Conservation (phyloP, 352 stramenopile species). For the Phytophthora colocasiae region DNA sequence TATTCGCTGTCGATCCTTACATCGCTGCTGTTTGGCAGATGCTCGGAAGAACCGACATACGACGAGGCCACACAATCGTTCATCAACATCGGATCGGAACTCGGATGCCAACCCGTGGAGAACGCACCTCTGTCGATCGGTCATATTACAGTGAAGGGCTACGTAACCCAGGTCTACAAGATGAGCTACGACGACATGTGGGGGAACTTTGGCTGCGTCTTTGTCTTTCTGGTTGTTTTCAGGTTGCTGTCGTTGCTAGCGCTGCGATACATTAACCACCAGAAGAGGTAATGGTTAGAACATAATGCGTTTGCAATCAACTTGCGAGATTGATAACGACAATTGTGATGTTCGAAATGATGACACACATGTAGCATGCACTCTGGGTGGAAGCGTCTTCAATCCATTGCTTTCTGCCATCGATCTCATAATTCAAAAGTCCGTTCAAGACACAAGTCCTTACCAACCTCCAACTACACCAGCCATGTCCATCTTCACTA, state of each 20-base stretch:
- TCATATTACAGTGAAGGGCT: slow-evolving; percentile 26
- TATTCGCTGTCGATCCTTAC: slow-evolving; percentile 42
- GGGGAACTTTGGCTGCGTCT: slow-evolving; percentile 29
- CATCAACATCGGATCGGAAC: slow-evolving; percentile 19
- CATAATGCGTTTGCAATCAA: too few relatives aligned
- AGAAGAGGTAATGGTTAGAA: slow-evolving; percentile 23
- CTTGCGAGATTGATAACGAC: too few relatives aligned
- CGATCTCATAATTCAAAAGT: slow-evolving; percentile 26
- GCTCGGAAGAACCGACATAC: slow-evolving; percentile 30
- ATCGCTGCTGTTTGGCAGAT: slow-evolving; percentile 41
- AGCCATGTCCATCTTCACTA: slow-evolving; percentile 17
- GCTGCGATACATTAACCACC: slow-evolving; percentile 52
- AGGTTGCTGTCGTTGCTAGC: slow-evolving; percentile 46
- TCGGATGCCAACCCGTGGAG: slow-evolving; percentile 32
- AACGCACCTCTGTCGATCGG: slow-evolving; percentile 20
- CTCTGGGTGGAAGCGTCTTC: too few relatives aligned
- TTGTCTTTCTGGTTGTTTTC: slow-evolving; percentile 42
- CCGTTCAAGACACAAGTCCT: slow-evolving; percentile 16
- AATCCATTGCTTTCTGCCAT: too few relatives aligned
- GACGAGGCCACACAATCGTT: slow-evolving; percentile 26
- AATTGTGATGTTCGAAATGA: too few relatives aligned
- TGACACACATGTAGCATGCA: too few relatives aligned
- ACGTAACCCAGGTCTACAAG: slow-evolving; percentile 25
- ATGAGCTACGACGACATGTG: slow-evolving; percentile 33
- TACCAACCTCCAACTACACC: too few relatives aligned